A percentile compares a stretch with the other conserved stretches of the same genome.
Conservation (phyloP, 179 eudicot genomes). For the Beta macrorhiza region DNA sequence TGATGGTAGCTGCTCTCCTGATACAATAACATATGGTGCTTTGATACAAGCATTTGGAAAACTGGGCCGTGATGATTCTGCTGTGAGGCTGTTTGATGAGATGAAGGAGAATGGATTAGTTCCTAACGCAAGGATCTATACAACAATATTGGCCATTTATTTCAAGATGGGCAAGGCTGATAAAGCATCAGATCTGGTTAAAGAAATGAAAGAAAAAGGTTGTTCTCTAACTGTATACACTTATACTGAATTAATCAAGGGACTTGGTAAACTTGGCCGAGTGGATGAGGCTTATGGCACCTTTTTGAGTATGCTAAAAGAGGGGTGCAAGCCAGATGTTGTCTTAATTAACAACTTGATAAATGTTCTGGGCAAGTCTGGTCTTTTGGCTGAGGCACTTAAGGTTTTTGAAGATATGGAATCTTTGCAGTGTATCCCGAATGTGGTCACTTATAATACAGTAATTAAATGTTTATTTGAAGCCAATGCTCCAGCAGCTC, state of each 20-base stretch:
- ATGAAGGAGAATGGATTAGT: slow-evolving; percentile 79
- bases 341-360: slow-evolving; percentile 78
- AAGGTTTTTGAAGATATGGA: slow-evolving; percentile 76
- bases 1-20: slow-evolving; percentile 80
- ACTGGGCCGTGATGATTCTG: slow-evolving; percentile 70
- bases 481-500: slow-evolving; percentile 58
- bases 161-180: slow-evolving; percentile 63
- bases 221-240: slow-evolving; percentile 87
- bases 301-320: slow-evolving; percentile 62
- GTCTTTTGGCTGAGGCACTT: slow-evolving; percentile 65
- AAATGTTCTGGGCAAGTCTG: slow-evolving; percentile 71
- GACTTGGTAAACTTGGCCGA: slow-evolving; percentile 70
- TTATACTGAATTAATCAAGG: slow-evolving; percentile 82
- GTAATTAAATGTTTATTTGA: slow-evolving; percentile 70
- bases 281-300: slow-evolving; percentile 72
- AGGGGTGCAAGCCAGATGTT: slow-evolving; percentile 85
- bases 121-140: slow-evolving; percentile 80
- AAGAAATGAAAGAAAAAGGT: slow-evolving; percentile 71
- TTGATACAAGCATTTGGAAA: slow-evolving; percentile 76
- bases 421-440: slow-evolving; percentile 62
- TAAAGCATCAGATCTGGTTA: slow-evolving; percentile 56
- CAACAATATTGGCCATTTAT: slow-evolving; percentile 64
- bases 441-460: slow-evolving; percentile 86
- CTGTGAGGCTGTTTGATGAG: slow-evolving; percentile 77
- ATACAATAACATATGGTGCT: slow-evolving; percentile 78